Percentiles rank a stretch among this genome's conserved stretches.
These are phyloP conservation scores for Strobilomyces confusus DNA, from an alignment of 768 basidiomycete genomes.

Conservation along the genomic window DNA sequence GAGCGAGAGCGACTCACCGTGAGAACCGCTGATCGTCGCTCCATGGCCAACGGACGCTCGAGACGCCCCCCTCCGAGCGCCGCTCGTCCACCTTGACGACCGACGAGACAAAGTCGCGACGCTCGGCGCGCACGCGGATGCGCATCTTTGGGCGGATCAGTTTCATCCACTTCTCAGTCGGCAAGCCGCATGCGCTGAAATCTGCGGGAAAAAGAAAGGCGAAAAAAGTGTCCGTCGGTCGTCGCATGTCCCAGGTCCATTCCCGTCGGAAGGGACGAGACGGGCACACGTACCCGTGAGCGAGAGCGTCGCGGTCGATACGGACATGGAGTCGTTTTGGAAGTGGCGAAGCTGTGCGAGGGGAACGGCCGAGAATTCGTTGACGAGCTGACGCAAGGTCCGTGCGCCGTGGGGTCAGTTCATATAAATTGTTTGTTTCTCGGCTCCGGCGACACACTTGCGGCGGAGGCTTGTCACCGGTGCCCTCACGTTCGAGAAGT, in stretches of 20 bases:
- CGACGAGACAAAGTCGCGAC: constrained; percentile 17
- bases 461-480: background rate
- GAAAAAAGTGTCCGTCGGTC: background rate
- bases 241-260: background rate
- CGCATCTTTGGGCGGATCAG: constrained; percentile 22
- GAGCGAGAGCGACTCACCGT: constrained; percentile 13
- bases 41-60: constrained; percentile 16
- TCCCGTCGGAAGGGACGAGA: background rate
- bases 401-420: background rate
- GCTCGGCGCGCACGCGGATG: constrained; percentile 13
- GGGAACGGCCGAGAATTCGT: background rate
- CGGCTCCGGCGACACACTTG: constrained; percentile 14
- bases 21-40: constrained; percentile 2
- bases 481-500: background rate
- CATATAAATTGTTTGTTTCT: constrained; percentile 2
- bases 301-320: constrained; percentile 7
- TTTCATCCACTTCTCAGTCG: constrained; percentile 17
- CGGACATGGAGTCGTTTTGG: background rate
- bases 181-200: constrained; percentile 23
- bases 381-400: constrained; percentile 1
- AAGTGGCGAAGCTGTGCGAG: background rate
- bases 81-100: constrained; percentile 5
- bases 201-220: constrained; percentile 11
- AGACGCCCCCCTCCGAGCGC: background rate
- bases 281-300: constrained; percentile 15